Evolutionary conservation across 2,329 filamentous ascomycete genomes (phyloP).

Genomic region (Calonectria ilicicola): DNA sequence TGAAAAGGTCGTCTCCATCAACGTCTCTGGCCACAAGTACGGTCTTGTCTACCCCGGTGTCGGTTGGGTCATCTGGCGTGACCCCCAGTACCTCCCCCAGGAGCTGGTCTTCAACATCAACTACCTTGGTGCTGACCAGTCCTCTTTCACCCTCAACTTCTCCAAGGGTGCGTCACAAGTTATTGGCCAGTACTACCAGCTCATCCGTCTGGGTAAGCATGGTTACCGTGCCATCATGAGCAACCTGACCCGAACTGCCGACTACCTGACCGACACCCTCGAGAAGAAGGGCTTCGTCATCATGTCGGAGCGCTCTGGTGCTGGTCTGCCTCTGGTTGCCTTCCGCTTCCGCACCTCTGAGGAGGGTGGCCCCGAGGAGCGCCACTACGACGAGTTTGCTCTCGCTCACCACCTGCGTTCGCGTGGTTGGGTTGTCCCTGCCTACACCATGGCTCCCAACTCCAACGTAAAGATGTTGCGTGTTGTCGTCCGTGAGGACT

Average conservation of each 20-base stretch:
- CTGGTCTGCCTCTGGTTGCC: slow-evolving; percentile 89
- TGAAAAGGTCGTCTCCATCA: slow-evolving; percentile 91
- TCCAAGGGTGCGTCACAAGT: slow-evolving; percentile 95
- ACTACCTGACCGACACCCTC: slow-evolving; percentile 84
- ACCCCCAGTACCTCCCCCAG: slow-evolving; percentile 84
- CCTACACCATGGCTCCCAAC: slow-evolving; percentile 96
- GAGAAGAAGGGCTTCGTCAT: slow-evolving; percentile 84
- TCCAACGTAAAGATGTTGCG: slow-evolving; percentile 91
- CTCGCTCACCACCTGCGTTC: slow-evolving; percentile 88
- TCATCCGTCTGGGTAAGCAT: slow-evolving; percentile 93
- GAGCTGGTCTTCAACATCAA: slow-evolving; percentile 99
- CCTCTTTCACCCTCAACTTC: slow-evolving; percentile 97
- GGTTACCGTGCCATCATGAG: slow-evolving; percentile 95
- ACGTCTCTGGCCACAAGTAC: slow-evolving; percentile 92
- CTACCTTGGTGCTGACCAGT: slow-evolving; percentile 95
- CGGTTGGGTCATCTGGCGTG: slow-evolving; percentile 93
- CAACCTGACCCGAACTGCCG: slow-evolving; percentile 89
- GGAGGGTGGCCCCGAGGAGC: slow-evolving; percentile 61
- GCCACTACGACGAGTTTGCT: slow-evolving; percentile 79
- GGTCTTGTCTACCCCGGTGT: slow-evolving; percentile 87
- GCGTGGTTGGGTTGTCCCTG: slow-evolving; percentile 92
- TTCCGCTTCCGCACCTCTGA: slow-evolving; percentile 78
- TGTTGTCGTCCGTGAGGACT: slow-evolving; percentile 93
- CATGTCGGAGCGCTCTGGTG: slow-evolving; percentile 83
- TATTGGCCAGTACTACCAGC: slow-evolving; percentile 97